Conservation (phyloP, 495 filamentous ascomycete genomes). For the Hyaloscypha bicolor region DNA sequence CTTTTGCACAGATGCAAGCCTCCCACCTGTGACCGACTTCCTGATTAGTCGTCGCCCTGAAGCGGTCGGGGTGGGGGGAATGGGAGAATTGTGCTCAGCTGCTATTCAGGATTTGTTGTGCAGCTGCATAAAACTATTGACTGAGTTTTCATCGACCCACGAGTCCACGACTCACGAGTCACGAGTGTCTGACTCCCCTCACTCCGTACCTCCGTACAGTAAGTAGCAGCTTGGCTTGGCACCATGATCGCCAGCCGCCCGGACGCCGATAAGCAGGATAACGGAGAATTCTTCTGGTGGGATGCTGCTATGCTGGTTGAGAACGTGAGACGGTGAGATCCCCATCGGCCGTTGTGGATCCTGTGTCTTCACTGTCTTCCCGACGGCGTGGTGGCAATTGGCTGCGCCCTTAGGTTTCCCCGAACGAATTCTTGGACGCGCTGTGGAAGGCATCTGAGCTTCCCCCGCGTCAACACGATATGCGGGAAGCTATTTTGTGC, state of each 20-base stretch:
- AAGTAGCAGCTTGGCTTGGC: not conserved
- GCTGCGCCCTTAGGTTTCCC: too few relatives aligned
- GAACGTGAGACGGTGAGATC: not conserved
- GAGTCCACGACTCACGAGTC: too few relatives aligned
- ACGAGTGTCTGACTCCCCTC: too few relatives aligned
- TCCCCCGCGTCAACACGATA: too few relatives aligned
- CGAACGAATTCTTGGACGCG: too few relatives aligned
- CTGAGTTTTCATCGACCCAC: not conserved
- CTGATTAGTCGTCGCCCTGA: not conserved
- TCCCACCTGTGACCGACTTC: not conserved
- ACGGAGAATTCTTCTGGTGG: slow-evolving; percentile 1
- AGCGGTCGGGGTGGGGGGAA: not conserved
- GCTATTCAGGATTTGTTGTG: not conserved
- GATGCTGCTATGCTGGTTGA: too few relatives aligned
- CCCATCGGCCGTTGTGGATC: not conserved
- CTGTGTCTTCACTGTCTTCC: not conserved
- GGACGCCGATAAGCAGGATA: slow-evolving; percentile 5
- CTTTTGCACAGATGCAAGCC: not conserved
- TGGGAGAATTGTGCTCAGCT: not conserved
- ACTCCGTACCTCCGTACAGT: too few relatives aligned
- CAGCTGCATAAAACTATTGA: not conserved
- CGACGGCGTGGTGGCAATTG: too few relatives aligned
- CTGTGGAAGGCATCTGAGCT: too few relatives aligned
- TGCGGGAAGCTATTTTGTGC: too few relatives aligned
- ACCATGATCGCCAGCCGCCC: not conserved